Percentiles rank a stretch among this genome's conserved stretches.
phyloP scores from a whole-genome alignment of 75 land plant genomes.

The Azolla pinnata region DNA sequence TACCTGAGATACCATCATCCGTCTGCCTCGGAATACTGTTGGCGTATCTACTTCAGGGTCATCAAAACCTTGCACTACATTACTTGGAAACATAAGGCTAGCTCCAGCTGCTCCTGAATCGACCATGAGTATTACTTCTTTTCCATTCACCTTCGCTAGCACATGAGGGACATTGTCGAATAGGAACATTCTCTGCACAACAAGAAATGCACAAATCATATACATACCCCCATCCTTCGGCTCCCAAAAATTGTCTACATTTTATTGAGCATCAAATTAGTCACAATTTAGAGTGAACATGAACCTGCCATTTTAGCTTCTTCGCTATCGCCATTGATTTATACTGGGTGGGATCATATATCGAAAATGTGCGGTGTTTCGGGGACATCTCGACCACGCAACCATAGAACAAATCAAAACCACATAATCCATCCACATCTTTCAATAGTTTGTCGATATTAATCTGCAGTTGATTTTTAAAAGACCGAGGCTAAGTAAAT shows the following conservation, averaged over 20 bases:
- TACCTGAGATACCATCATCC: slow-evolving; percentile 6
- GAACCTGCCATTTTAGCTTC: neutral
- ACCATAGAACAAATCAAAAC: slow-evolving; percentile 25
- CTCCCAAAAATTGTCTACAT: neutral
- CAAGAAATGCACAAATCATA: slow-evolving; percentile 1
- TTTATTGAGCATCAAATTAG: neutral
- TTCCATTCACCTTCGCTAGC: slow-evolving; percentile 26
- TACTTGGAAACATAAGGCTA: slow-evolving; percentile 25
- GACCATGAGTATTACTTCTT: slow-evolving; percentile 16
- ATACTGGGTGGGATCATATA: neutral
- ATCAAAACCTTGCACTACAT: slow-evolving; percentile 25
- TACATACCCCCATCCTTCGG: neutral
- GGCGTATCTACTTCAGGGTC: slow-evolving; percentile 7
- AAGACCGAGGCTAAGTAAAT: neutral
- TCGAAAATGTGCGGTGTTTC: neutral
- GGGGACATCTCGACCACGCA: slow-evolving; percentile 30
- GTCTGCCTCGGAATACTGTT: neutral
- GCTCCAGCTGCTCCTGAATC: slow-evolving; percentile 39
- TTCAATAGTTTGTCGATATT: slow-evolving; percentile 14
- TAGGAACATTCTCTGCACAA: slow-evolving; percentile 23
- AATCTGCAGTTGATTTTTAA: slow-evolving; percentile 6
- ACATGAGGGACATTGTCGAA: slow-evolving; percentile 36
- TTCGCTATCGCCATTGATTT: neutral
- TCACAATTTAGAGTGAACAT: neutral
- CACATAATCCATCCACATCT: slow-evolving; percentile 31